phyloP scores from a whole-genome alignment of 2,329 filamentous ascomycete genomes.

The Fusarium sp. region DNA sequence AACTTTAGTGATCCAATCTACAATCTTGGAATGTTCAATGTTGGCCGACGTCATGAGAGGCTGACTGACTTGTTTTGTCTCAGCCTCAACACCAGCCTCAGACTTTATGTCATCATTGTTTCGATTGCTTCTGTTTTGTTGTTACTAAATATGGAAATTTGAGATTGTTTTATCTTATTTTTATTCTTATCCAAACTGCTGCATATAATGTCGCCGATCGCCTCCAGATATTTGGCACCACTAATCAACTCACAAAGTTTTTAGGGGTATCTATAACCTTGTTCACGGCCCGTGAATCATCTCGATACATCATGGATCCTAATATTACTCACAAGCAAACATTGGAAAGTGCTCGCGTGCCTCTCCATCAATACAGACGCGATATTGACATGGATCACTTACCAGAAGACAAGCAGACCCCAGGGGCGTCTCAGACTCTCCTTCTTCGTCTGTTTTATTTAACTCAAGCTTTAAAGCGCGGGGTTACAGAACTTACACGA shows the following conservation, averaged over 20 bases:
- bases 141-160: slow-evolving; percentile 27
- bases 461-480: slow-evolving; percentile 3
- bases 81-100: slow-evolving; percentile 35
- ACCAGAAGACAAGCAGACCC: slow-evolving; percentile 9
- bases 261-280: slow-evolving; percentile 10
- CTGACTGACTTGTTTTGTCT: slow-evolving; percentile 25
- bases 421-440: slow-evolving; percentile 3
- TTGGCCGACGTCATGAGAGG: slow-evolving; percentile 31
- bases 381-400: slow-evolving; percentile 16
- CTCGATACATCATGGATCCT: slow-evolving; percentile 23
- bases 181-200: too few species aligned
- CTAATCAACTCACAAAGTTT: background rate
- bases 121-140: background rate
- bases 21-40: slow-evolving; percentile 14
- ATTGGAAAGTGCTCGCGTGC: slow-evolving; percentile 38
- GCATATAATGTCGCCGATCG: too few species aligned
- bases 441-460: slow-evolving; percentile 10
- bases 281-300: slow-evolving; percentile 24
- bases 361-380: slow-evolving; percentile 18
- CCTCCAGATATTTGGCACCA: too few species aligned
- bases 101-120: background rate
- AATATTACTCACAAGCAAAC: slow-evolving; percentile 1
- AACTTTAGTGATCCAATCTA: background rate
- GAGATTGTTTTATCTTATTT: too few species aligned
- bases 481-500: slow-evolving; percentile 23